A percentile compares a stretch with the other conserved stretches of the same genome.
Conservation (phyloP, 2,329 filamentous ascomycete species). For the Ceratocystis destructans region DNA sequence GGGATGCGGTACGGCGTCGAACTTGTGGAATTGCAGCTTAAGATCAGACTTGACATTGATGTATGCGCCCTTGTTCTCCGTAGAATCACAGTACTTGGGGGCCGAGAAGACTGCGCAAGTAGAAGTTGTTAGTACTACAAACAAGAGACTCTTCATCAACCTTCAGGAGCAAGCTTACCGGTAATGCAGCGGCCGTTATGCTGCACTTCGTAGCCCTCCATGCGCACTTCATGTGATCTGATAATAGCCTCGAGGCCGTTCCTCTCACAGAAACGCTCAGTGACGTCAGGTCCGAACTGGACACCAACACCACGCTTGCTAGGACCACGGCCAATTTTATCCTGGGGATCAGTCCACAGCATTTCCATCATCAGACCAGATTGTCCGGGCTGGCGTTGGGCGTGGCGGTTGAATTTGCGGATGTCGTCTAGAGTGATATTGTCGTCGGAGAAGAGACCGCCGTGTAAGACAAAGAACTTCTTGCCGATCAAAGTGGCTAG, state of each 20-base stretch:
- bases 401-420: constrained; percentile 78
- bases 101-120: constrained; percentile 68
- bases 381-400: constrained; percentile 85
- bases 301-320: constrained; percentile 94
- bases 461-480: constrained; percentile 86
- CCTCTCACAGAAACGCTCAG: constrained; percentile 89
- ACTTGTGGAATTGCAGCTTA: constrained; percentile 83
- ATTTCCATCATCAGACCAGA: constrained; percentile 99
- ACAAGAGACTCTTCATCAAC: neutral
- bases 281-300: constrained; percentile 93
- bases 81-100: constrained; percentile 93
- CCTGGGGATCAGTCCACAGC: constrained; percentile 96
- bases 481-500: constrained; percentile 81
- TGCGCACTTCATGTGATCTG: constrained; percentile 91
- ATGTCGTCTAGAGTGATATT: constrained; percentile 86
- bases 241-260: constrained; percentile 93
- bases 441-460: constrained; percentile 91
- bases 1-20: constrained; percentile 92
- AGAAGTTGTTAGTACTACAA: neutral
- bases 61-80: constrained; percentile 94
- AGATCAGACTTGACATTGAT: constrained; percentile 92
- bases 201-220: constrained; percentile 98
- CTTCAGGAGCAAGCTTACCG: constrained; percentile 35
- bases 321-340: constrained; percentile 69
- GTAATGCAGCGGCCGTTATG: constrained; percentile 94